A percentile compares a stretch with the other conserved stretches of the same genome.
These are phyloP conservation scores for Diaporthe citrichinensis DNA, from an alignment of 2,329 filamentous ascomycete species.

Conservation along the genomic window DNA sequence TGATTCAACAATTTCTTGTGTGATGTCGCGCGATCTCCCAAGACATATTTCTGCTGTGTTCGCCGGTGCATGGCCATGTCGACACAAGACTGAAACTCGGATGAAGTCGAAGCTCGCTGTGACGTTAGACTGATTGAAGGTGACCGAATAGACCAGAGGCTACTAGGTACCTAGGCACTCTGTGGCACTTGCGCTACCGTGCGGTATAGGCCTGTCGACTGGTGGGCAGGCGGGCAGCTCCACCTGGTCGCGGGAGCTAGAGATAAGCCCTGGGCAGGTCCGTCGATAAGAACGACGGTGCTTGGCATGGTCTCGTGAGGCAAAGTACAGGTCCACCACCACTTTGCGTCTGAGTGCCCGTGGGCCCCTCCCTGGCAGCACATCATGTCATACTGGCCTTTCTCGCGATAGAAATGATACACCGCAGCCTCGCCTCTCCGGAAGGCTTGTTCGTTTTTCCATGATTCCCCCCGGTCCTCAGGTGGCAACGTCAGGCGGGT, in stretches of 20 bases:
- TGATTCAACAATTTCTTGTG: not conserved
- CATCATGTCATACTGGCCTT: conserved; percentile 25
- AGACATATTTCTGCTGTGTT: not conserved
- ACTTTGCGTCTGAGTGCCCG: not conserved
- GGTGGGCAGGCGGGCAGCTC: not conserved
- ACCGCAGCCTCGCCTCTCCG: conserved; percentile 11
- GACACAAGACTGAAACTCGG: not conserved
- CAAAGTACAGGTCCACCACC: conserved; percentile 25
- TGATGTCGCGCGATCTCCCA: not conserved
- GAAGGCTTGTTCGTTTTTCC: conserved; percentile 18
- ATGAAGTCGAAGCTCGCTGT: not conserved
- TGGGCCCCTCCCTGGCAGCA: conserved; percentile 24
- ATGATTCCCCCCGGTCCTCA: not conserved
- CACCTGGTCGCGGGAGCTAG: conserved; percentile 18
- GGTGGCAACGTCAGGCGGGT: conserved; percentile 13
- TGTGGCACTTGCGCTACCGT: not conserved
- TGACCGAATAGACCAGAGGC: not conserved
- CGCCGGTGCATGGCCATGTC: not conserved
- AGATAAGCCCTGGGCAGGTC: conserved; percentile 24
- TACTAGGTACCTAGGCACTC: not conserved
- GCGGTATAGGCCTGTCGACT: not conserved
- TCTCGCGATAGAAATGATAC: conserved; percentile 16
- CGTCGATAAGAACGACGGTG: conserved; percentile 11
- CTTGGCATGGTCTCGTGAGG: conserved; percentile 34
- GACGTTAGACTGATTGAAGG: conserved; percentile 3